phyloP scores from a whole-genome alignment of 2,329 filamentous ascomycete genomes.

The Seiridium unicorne region DNA sequence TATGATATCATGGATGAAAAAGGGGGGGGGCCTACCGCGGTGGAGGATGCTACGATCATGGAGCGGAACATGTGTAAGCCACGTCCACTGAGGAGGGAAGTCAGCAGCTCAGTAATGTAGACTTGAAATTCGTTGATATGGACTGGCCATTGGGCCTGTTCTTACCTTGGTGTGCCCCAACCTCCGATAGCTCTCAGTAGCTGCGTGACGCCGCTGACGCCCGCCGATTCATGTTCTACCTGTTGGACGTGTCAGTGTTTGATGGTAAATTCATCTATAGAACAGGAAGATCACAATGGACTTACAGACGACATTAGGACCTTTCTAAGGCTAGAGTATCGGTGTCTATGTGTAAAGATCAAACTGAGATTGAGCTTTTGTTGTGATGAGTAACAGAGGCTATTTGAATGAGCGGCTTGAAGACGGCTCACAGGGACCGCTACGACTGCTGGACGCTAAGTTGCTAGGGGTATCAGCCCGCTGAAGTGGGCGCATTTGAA shows the following conservation, averaged over 20 bases:
- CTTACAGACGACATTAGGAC: too few relatives aligned
- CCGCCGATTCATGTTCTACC: neutral
- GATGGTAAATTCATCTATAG: too few relatives aligned
- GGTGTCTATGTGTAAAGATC: too few relatives aligned
- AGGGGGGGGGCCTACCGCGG: neutral
- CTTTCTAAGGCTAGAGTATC: too few relatives aligned
- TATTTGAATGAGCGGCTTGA: too few relatives aligned
- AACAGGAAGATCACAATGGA: too few relatives aligned
- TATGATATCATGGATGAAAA: neutral
- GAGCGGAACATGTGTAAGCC: neutral
- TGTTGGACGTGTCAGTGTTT: neutral
- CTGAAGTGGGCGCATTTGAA: too few relatives aligned
- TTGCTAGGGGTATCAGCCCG: too few relatives aligned
- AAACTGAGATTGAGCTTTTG: too few relatives aligned
- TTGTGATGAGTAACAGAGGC: too few relatives aligned
- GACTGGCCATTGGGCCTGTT: neutral
- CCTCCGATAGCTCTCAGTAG: neutral
- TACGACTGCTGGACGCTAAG: too few relatives aligned
- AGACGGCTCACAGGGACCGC: too few relatives aligned
- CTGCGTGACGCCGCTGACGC: neutral
- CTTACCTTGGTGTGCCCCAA: slow-evolving; percentile 1
- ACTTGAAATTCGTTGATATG: neutral
- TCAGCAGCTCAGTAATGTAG: neutral
- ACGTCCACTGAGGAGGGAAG: neutral
- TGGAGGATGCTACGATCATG: neutral